Evolutionary conservation across 441 rosid species (phyloP), one percentile per base, ranked within the genome.

Genomic region (Pelargonium myrrhifolium): DNA sequence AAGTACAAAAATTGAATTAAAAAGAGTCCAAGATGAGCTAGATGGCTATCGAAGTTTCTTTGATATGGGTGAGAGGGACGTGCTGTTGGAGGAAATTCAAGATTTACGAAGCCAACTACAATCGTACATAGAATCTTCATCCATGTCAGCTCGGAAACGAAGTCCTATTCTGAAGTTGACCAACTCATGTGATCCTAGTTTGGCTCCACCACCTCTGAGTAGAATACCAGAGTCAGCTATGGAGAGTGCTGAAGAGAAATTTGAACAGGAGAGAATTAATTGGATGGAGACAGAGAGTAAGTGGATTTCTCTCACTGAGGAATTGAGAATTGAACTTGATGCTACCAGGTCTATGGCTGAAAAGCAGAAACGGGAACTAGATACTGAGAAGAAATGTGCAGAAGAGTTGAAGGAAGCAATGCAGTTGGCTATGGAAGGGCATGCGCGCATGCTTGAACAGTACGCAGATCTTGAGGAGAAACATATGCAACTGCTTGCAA

Each of bases 361-460:
- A 62, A 90, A 85, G 73, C 82, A 73, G 78, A 83, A 82, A 76
- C 92, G 76, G 78, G 99, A 92, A 64, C 68, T 89, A 31, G 90
- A 82, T 65, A 83, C 80, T 0, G 99, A 95, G 85, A 89, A 83
- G 85, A 89, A 76, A 79, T 95, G 97, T 68, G 72, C 84, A 0
- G 89, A 87, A 80, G 99, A 95, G 76, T 81, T 87, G 80, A 84
- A 82, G 65, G 93, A 92, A 79, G 97, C 98, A 62, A 84, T 95
- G 95, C 97, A 83, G 78, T 82, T 81, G 84, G 97, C 98, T 35
- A 92, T 95, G 90, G 84, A 84, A 67, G 96, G 97, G n/a, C 94
- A 95, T 78, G 93, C 92, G 60, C 83, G 97, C 67, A 87, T 92
- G 93, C 87, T 95, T 76, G 99, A 95, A 75, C 97, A 95, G 74